Evolutionary conservation across 2,329 filamentous ascomycete genomes (phyloP), one percentile per base, ranked within the genome.

Genomic region (Aspergillaceae sp.): DNA sequence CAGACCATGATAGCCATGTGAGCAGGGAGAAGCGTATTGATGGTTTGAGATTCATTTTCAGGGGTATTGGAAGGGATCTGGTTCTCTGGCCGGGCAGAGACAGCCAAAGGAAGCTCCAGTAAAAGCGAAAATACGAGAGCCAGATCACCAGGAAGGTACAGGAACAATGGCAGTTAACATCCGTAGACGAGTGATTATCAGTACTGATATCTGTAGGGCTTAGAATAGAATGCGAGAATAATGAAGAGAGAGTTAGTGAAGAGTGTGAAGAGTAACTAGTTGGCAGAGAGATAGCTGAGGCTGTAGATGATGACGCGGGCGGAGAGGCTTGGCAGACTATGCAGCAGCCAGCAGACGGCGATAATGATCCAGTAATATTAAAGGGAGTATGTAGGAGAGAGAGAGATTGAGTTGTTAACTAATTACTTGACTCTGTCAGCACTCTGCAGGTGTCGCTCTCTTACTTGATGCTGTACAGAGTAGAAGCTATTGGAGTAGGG

Each of bases 251-350:
- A 19, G 10, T 19, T 2, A 19, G 19, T 19, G 19, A 19, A 19
- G 19, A 19, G 19, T 19, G 19, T 19, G 19, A 19, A 19, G 19
- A 19, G 19, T 19, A 19, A 19, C 19, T 36, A 33, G 42, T 34
- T 43, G 44, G 46, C 44, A 36, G 19, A 19, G 19, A 1, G 19
- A 19, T 19, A 44, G 34, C 29, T 46, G 42, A 43, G 42, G 26
- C 43, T 47, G 46, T 43, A 42, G 28, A 34, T 44, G 56, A 58
- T 57, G 55, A 58, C 56, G 56, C 55, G 56, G 56, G 55, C 55
- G 55, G 55, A 56, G 53, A 7, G 26, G n/a, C n/a, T 7, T 11
- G 34, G 19, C 19, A 1, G 19, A 19, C 19, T 19, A 19, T 19
- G 19, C 19, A 19, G 19, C 19, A 19, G 19, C 19, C 19, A 19